Base-by-base conservation (phyloP, 75 land plant genomes). In the Azolla pinnata region DNA sequence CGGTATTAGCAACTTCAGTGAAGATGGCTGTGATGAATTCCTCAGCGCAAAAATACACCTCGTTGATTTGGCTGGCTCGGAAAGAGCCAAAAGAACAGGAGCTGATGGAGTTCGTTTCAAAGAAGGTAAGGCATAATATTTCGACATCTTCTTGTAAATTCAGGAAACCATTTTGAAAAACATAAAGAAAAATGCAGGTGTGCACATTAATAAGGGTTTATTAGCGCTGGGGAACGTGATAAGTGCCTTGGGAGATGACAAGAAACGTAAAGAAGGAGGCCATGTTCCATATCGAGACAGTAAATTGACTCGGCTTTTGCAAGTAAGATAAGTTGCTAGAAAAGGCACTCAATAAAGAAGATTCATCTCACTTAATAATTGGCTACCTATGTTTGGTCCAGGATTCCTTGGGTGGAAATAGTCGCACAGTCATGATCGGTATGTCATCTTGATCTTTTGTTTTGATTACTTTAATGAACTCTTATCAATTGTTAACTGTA, bases 181-280 rank as follows among this genome's bases (percentile, higher is more conserved):
- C n/a, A n/a, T n/a, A n/a, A n/a, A n/a, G n/a, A n/a, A n/a, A n/a
- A n/a, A n/a, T 46, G 19, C 33, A 95, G 99, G 99, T 27, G 86
- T 95, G 50, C 97, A 90, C 62, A 95, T 95, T 20, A 95, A 95
- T 50, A 86, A 75, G 66, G 99, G 99, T 5, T 68, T 95, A 51
- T 64, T 95, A n/a, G 97, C 99, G 28, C 92, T 95, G 66, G 99
- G 99, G 9, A 95, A 95, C 74, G 99, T 95, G 32, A 95, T 95
- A 29, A 95, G 99, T 80, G 99, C 99, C 0, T 61, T 95, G n/a
- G 99, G 99, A 24, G 99, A 95, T 80, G 99, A 95, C n/a, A 95
- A 84, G 64, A 95, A 90, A 62, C 67, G 99, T 30, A 90, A 86
- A 62, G 91, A 90, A 74, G 99, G 99, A 25, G 91, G 88, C 2